These are phyloP conservation scores for Aphanomyces euteiches DNA, from an alignment of 352 stramenopile species.

Conservation along the genomic window DNA sequence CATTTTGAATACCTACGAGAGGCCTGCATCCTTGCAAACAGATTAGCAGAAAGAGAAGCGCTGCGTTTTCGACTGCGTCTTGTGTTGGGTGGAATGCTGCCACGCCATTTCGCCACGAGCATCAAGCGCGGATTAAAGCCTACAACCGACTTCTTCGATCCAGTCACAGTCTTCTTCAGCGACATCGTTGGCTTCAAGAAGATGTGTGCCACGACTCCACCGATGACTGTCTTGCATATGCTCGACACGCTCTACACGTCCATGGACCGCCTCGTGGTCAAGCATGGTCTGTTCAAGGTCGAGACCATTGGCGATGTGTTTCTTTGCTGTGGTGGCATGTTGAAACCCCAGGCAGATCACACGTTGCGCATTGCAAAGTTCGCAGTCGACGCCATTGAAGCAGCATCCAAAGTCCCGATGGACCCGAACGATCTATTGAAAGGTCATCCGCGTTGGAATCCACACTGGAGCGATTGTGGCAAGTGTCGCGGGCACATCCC, in stretches of 20 bases:
- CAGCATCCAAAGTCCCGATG: background rate
- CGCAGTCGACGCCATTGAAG: background rate
- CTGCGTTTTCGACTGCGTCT: background rate
- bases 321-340: background rate
- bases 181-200: background rate
- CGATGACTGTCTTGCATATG: background rate
- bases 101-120: background rate
- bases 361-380: background rate
- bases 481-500: background rate
- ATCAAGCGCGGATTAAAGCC: background rate
- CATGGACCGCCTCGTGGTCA: slow-evolving; percentile 84
- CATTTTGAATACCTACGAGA: background rate
- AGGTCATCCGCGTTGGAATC: background rate
- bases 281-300: slow-evolving; percentile 38
- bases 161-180: background rate
- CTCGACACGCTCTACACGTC: slow-evolving; percentile 49
- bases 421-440: background rate
- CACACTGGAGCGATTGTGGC: background rate
- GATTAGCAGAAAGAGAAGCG: background rate
- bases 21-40: background rate
- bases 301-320: background rate
- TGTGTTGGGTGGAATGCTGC: background rate
- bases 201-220: background rate
- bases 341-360: background rate
- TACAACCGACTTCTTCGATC: background rate